These are phyloP conservation scores for Pistacia atlantica DNA, from an alignment of 345 rosid genomes.

Conservation along the genomic window DNA sequence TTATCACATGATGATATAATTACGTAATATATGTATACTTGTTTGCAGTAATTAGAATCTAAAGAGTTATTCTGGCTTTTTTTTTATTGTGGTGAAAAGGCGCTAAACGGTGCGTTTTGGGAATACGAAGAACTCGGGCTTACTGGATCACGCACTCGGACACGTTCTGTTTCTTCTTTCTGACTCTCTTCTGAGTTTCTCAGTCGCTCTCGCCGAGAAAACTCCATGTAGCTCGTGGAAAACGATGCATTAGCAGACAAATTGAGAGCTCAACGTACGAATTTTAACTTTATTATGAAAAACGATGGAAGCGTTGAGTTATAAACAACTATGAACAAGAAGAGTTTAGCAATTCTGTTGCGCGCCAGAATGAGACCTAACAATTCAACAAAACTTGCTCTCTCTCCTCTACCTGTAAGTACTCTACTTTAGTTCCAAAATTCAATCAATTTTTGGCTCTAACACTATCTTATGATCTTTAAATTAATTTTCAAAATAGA, in stretches of 20 bases:
- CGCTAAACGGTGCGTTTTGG: too few relatives aligned
- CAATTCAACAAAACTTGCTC: constrained; percentile 43
- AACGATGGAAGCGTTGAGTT: too few relatives aligned
- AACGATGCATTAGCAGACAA: not conserved
- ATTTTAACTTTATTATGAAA: not conserved
- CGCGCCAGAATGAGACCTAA: constrained; percentile 71
- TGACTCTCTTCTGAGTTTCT: too few relatives aligned
- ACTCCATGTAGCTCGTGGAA: not conserved
- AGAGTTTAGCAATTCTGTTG: constrained; percentile 62
- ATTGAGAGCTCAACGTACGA: not conserved
- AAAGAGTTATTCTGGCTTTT: too few relatives aligned
- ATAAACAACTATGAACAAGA: constrained; percentile 68
- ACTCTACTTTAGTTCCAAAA: not conserved
- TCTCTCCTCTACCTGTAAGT: constrained; percentile 61
- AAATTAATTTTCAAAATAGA: constrained; percentile 28
- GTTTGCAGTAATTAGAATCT: too few relatives aligned
- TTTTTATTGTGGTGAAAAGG: too few relatives aligned
- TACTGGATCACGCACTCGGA: too few relatives aligned
- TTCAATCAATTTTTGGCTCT: not conserved
- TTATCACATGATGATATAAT: too few relatives aligned
- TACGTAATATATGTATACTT: too few relatives aligned
- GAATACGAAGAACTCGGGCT: too few relatives aligned
- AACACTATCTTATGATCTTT: not conserved
- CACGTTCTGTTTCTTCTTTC: too few relatives aligned
- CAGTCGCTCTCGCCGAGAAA: not conserved